Evolutionary conservation across 768 basidiomycete species (phyloP), one percentile per base, ranked within the genome.

Genomic region (Leccinellum rugosiceps): DNA sequence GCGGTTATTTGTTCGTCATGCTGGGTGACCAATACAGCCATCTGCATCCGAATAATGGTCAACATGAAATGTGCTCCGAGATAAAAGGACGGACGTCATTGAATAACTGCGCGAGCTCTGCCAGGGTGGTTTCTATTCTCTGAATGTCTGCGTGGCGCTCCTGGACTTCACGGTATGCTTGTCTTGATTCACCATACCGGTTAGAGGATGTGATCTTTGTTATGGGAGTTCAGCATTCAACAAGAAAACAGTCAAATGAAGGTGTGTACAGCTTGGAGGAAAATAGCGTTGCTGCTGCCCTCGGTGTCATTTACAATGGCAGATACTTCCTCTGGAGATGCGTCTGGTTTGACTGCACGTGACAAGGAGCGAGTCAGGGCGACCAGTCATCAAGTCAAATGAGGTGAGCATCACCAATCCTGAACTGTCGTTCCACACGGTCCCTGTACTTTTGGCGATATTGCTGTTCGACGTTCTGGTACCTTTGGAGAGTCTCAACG

Each of bases 61-160:
- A 57, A 51, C 50, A 47, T 6, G 26, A 11, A 23, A 46, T 23
- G 35, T 15, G 13, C 14, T 35, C 1, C 21, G 31, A 47, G 34
- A 41, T 51, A 34, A 10, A 9, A 14, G 21, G 19, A 62, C 80
- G 25, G 58, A 90, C 91, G 65, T 98, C 94, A 60, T 80, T 83
- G 75, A 95, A 94, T 64, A 98, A 74, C 67, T 92, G 90, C 4
- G 90, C 91, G 50, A 98, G 79, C 71, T 96, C 92, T n/a, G 83
- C 87, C 48, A 96, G 74, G 4, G 94, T 97, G 63, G 83, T 79
- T 71, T 96, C 93, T 68, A 96, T 92, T 70, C 82, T 84, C 62
- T 82, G 80, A 63, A 98, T 83, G 58, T 97, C 93, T 65, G 87
- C 81, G 68, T 95, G 92, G 34, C 94, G 82, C 57, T 89, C 85